phyloP scores from a whole-genome alignment of 2,329 filamentous ascomycete species.

The Cadophora sp. region DNA sequence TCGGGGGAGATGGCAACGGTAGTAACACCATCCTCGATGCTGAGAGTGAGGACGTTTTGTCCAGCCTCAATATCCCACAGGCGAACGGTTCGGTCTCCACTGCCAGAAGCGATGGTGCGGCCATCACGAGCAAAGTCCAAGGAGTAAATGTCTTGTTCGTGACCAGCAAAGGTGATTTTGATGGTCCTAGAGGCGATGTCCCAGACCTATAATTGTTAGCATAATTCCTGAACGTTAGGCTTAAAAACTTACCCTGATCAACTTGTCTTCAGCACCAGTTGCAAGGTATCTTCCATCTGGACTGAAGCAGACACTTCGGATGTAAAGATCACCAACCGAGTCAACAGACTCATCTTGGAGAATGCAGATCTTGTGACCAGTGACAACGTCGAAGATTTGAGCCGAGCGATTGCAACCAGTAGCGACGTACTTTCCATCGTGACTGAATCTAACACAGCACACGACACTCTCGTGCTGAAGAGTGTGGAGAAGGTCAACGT shows the following conservation, averaged over 20 bases:
- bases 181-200: conserved; percentile 86
- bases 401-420: conserved; percentile 98
- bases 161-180: conserved; percentile 91
- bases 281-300: conserved; percentile 93
- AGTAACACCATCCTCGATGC: conserved; percentile 95
- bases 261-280: conserved; percentile 96
- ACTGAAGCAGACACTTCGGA: conserved; percentile 97
- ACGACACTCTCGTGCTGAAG: conserved; percentile 95
- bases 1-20: conserved; percentile 97
- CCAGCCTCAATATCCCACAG: conserved; percentile 94
- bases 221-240: conserved; percentile 15
- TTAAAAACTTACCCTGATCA: conserved; percentile 78
- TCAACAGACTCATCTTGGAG: conserved; percentile 89
- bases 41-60: conserved; percentile 81
- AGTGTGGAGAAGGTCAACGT: conserved; percentile 94
- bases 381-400: conserved; percentile 96
- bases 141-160: conserved; percentile 98
- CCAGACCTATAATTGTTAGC: conserved; percentile 74
- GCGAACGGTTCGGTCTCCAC: conserved; percentile 91
- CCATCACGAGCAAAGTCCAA: conserved; percentile 94
- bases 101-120: conserved; percentile 92
- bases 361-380: conserved; percentile 86
- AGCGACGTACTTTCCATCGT: conserved; percentile 93
- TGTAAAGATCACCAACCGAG: conserved; percentile 91
- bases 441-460: conserved; percentile 96